These are phyloP conservation scores for Neofusicoccum umdonicola DNA, from an alignment of 2,329 filamentous ascomycete genomes.

Conservation along the genomic window DNA sequence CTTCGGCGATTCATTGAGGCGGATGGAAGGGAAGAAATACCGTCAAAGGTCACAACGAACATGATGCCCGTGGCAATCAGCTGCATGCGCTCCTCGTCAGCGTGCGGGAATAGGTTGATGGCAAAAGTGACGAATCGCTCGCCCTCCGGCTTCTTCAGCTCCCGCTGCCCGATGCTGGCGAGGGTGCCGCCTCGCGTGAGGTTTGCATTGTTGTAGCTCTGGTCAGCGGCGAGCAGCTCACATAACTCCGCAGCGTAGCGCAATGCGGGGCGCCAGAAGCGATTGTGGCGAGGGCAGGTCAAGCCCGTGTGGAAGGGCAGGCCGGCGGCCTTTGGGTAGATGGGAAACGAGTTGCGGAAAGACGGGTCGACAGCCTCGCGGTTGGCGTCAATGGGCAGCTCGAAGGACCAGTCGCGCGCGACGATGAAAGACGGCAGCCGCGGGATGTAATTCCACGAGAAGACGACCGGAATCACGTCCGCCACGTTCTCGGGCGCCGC, in stretches of 20 bases:
- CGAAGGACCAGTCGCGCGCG: not conserved
- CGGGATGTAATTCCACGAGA: slow-evolving; percentile 7
- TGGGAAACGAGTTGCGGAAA: not conserved
- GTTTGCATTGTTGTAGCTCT: slow-evolving; percentile 6
- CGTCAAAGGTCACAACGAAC: not conserved
- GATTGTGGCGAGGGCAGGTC: not conserved
- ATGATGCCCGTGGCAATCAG: not conserved
- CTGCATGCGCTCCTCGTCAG: not conserved
- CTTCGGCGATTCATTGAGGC: not conserved
- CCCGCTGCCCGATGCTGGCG: not conserved
- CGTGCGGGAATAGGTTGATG: not conserved
- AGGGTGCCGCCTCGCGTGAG: not conserved
- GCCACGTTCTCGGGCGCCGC: not conserved
- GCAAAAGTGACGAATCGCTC: slow-evolving; percentile 8
- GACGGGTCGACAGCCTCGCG: not conserved
- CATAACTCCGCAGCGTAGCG: not conserved
- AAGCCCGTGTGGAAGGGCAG: not conserved
- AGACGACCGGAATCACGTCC: not conserved
- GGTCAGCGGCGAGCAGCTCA: not conserved
- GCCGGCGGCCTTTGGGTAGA: not conserved
- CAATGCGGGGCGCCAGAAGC: not conserved
- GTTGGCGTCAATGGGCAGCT: not conserved
- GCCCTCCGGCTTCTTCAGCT: not conserved
- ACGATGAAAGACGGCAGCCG: not conserved
- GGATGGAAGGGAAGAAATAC: not conserved